Conservation (phyloP, 169 alveolate species). For the Eimeria maxima region DNA sequence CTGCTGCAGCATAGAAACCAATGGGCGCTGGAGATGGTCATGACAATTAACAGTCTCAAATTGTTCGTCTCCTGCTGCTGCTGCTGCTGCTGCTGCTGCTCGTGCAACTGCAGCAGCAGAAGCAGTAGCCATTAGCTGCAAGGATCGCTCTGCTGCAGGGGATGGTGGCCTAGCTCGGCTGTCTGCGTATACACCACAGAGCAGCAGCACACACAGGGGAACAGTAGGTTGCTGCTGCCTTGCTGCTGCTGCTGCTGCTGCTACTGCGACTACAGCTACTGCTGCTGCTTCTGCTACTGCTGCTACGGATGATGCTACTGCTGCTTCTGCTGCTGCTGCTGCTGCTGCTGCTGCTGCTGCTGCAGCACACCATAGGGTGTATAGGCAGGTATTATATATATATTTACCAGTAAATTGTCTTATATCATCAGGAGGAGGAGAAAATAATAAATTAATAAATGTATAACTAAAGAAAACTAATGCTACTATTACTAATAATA, state of each 20-base stretch:
- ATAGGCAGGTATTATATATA: not conserved
- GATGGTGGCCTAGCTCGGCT: slow-evolving; percentile 6
- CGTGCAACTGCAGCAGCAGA: slow-evolving; percentile 31
- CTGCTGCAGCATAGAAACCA: slow-evolving; percentile 1
- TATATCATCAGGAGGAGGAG: slow-evolving; percentile 15
- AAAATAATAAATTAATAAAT: slow-evolving; percentile 20
- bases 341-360: too few species aligned
- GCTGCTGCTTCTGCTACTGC: too few species aligned
- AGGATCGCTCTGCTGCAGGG: slow-evolving; percentile 10
- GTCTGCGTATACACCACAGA: slow-evolving; percentile 25
- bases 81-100: not conserved
- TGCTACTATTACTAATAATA: slow-evolving; percentile 25
- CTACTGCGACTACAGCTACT: too few species aligned
- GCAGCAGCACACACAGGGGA: not conserved
- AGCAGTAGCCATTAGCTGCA: slow-evolving; percentile 56
- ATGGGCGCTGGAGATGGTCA: not conserved
- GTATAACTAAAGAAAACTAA: slow-evolving; percentile 8
- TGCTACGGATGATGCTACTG: too few species aligned
- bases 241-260: too few species aligned
- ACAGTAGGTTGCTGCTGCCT: too few species aligned
- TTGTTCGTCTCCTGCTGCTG: not conserved
- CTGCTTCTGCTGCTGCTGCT: too few species aligned
- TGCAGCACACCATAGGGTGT: too few species aligned
- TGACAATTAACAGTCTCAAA: not conserved
- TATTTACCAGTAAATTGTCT: slow-evolving; percentile 4